Evolutionary conservation across 768 basidiomycete genomes (phyloP), one percentile per base, ranked within the genome.

Genomic region (Hortiboletus flavorubellus): DNA sequence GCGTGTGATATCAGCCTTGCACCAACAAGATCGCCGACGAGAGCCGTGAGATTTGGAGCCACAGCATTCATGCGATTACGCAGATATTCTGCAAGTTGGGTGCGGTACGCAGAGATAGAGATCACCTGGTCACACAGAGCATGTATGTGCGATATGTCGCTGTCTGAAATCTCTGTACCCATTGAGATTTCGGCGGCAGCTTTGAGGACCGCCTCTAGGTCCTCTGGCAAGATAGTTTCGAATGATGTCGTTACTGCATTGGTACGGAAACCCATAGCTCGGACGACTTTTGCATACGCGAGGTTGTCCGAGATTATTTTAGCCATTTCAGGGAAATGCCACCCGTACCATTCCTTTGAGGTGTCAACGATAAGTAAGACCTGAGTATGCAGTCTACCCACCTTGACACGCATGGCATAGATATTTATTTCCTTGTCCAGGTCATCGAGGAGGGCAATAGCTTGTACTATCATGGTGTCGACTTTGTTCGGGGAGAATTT

Each of bases 401-500:
- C 95, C 83, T 99, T 99, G 44, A 96, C 93, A 66, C 97, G 85
- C 97, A 99, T 99, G 14, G 95, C 84, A 69, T 99, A 99, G 50
- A 98, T 97, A 76, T 99, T 99, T 70, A 98, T 91, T 75, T 98
- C 97, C 76, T 99, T 99, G 86, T 99, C 97, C 23, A 99, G 80
- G 69, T 99, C 97, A 66, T 99, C 97, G 51, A 99, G 82, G 29
- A 99, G 80, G 8, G 95, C 96, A 66, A 99, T 98, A 8, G 97
- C 97, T 75, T 99, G 97, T 16, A 98, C 90, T 55, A 99, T 90
- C 97, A 99, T 99, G 8, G 95, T 98, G 69, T 99, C 97, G 45
- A 99, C 95, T 75, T 98, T 98, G 77, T 98, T 97, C 8, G 97
- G 96, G 8, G 97, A 98, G 75, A 99, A 98, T 75, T 99, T 99